Evolutionary conservation across 164 flowering plant species (phyloP), one percentile per base, ranked within the genome.

Genomic region (Magnolia officinalis): DNA sequence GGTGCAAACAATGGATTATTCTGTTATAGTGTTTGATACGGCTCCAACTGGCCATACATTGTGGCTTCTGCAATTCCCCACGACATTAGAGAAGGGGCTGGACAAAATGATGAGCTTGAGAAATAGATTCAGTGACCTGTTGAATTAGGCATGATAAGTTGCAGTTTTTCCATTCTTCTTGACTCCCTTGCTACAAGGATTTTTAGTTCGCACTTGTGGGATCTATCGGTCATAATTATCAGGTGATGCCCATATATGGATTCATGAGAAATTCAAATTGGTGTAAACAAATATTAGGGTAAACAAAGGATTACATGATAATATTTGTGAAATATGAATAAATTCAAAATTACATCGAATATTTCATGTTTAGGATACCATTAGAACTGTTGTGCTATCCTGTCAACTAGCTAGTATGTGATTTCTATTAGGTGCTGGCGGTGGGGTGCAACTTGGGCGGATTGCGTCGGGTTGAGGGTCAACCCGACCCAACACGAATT

Each of bases 41-140:
- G 99, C 98, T 77, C 98, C 97, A 76, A 96, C 99, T 76, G 99
- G 99, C 18, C 98, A 96, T 77, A 96, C 98, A 61, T 91, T 96
- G 6, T 89, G 99, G 70, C 82, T 96, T 11, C 83, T 96, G 84
- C 98, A 96, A 75, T 96, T 96, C 80, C 99, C 99, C 29, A 82
- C 97, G 55, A 94, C 96, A 52, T 80, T 94, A 70, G 99, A 94
- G 84, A 96, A 92, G 82, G 99, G 99, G 21, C 92, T 96, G 10
- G 83, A 86, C 6, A 90, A 96, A 83, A 76, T 96, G 86, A 92
- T 96, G 97, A 84, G 89, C 77, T 84, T 96, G 88, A 96, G 89
- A 84, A 92, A 83, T 79, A 92, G 84, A 87, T 96, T 92, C 84
- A 97, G 98, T 24, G 98, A 98, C 68, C 70, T 95, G 76, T 73